Evolutionary conservation across 768 basidiomycete species (phyloP).

Genomic region (Tulasnella calospora): DNA sequence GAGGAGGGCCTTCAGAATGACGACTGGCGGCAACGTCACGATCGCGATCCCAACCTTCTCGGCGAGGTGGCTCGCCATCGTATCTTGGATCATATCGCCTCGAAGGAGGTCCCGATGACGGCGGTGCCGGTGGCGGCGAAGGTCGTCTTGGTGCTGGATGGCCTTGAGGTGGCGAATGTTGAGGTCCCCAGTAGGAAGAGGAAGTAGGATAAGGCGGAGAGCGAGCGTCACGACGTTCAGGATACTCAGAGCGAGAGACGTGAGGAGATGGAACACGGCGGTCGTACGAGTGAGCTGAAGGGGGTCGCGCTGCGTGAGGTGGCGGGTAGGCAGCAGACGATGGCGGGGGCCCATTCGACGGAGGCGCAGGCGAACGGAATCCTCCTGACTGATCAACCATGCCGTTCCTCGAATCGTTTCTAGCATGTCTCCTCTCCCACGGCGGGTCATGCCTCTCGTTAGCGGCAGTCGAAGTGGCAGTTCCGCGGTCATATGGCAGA

Average conservation of each 20-base stretch:
- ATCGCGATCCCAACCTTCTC: conserved; percentile 7
- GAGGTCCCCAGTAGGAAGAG: not conserved
- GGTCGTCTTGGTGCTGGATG: conserved; percentile 29
- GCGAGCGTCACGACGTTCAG: not conserved
- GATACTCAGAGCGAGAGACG: conserved; percentile 45
- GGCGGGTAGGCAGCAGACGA: conserved; percentile 17
- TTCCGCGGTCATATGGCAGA: conserved; percentile 18
- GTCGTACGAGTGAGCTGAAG: not conserved
- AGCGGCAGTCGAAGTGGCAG: conserved; percentile 19
- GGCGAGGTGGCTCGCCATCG: conserved; percentile 15
- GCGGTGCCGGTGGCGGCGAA: conserved; percentile 31
- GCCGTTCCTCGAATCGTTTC: conserved; percentile 47
- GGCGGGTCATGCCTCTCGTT: conserved; percentile 19
- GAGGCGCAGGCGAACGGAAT: conserved; percentile 39
- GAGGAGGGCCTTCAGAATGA: conserved; percentile 12
- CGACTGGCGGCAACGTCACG: conserved; percentile 18
- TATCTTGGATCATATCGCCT: conserved; percentile 59
- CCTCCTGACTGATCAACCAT: conserved; percentile 46
- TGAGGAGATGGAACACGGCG: not conserved
- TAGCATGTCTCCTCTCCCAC: conserved; percentile 34
- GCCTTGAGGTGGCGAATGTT: not conserved
- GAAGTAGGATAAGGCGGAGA: conserved; percentile 11
- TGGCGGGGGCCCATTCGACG: conserved; percentile 41
- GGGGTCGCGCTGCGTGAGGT: not conserved
- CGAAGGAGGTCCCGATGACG: not conserved